Base-by-base conservation (phyloP, 129 eudicot genomes). In the Pulicaria dysenterica region DNA sequence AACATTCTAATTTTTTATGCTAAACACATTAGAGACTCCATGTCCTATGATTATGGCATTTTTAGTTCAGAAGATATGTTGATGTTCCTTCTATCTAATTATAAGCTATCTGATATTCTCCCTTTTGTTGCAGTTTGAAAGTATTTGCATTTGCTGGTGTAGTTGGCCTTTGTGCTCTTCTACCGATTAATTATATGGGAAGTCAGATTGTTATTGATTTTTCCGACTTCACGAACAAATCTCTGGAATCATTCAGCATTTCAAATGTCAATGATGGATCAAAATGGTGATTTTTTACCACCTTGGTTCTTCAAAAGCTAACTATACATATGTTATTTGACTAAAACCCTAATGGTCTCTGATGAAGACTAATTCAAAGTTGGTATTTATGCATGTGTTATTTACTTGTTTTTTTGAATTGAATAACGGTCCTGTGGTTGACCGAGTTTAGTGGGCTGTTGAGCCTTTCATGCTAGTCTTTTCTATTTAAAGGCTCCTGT, bases 261-360 rank as follows among this genome's bases (percentile, higher is more conserved):
- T 90, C 99, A 67, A 90, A 95, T 86, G 97, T 95, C 62, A 79
- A 90, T 8, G 90, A 90, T 76, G 99, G 99, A 44, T 95, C 99
- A 5, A 85, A 77, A 75, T 67, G 81, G 97, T 91, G 59, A 85
- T 73, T 64, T 43, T 66, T 73, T 24, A 48, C 17, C 66, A 38
- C 49, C 24, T 57, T 55, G 63, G 40, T 44, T 70, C 50, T 36
- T 62, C 8, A 73, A 41, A 47, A 9, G 6, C 8, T 51, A 12
- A 64, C 67, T n/a, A 16, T n/a, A n/a, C n/a, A n/a, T n/a, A n/a
- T n/a, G n/a, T n/a, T n/a, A n/a, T n/a, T n/a, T n/a, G n/a, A n/a
- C n/a, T n/a, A n/a, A n/a, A n/a, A n/a, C n/a, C n/a, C n/a, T n/a
- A n/a, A n/a, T n/a, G n/a, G n/a, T n/a, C n/a, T n/a, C n/a, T n/a